These are phyloP conservation scores for Calonectria hongkongensis DNA, from an alignment of 2,329 filamentous ascomycete genomes.

Conservation along the genomic window DNA sequence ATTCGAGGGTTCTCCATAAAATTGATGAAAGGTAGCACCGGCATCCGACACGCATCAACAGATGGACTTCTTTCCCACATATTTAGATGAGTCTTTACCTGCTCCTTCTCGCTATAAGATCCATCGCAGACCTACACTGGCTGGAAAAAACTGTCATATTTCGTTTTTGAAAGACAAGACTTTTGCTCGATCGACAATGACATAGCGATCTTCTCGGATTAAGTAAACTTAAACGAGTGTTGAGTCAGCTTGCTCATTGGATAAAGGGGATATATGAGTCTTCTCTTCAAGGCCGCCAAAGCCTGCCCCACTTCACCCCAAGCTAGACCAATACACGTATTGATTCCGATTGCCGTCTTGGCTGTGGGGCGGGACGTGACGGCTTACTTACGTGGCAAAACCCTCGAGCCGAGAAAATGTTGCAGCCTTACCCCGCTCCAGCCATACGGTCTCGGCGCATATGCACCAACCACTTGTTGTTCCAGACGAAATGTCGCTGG, in stretches of 20 bases:
- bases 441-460: too few relatives aligned
- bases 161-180: not conserved
- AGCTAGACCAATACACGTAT: not conserved
- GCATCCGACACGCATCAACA: slow-evolving; percentile 1
- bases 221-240: not conserved
- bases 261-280: slow-evolving; percentile 7
- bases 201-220: slow-evolving; percentile 9
- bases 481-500: too few relatives aligned
- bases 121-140: slow-evolving; percentile 9
- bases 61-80: not conserved
- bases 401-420: too few relatives aligned
- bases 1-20: too few relatives aligned
- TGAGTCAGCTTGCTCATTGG: slow-evolving; percentile 3
- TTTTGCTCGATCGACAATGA: not conserved
- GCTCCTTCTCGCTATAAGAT: slow-evolving; percentile 5
- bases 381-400: too few relatives aligned
- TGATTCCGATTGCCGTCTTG: too few relatives aligned
- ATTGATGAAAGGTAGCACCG: too few relatives aligned
- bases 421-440: too few relatives aligned
- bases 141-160: not conserved
- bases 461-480: too few relatives aligned
- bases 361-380: too few relatives aligned
- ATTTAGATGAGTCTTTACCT: not conserved
- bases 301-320: not conserved
- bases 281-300: not conserved